phyloP scores from a whole-genome alignment of 306 rosid species.

The Luffa acutangula region DNA sequence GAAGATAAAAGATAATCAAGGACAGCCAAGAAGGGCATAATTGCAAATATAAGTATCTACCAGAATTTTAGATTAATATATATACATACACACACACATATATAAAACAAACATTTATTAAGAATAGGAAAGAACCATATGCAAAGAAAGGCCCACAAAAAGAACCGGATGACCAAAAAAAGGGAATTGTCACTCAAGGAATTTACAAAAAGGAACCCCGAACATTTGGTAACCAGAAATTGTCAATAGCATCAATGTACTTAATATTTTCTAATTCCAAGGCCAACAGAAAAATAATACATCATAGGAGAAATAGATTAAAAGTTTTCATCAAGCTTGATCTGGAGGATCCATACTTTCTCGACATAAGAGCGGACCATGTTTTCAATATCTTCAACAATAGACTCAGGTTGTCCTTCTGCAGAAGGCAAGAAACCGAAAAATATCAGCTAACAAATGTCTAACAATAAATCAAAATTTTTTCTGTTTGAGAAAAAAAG shows the following conservation, averaged over 20 bases:
- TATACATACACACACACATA: no score
- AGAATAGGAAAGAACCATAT: background rate
- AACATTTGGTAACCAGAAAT: background rate
- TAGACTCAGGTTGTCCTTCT: slow-evolving; percentile 90
- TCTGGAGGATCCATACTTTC: slow-evolving; percentile 46
- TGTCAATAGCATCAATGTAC: background rate
- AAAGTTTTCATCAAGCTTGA: background rate
- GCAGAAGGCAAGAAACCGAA: slow-evolving; percentile 22
- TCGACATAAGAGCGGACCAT: slow-evolving; percentile 97
- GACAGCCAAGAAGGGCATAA: background rate
- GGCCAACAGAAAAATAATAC: background rate
- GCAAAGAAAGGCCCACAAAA: background rate
- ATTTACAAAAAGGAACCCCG: background rate
- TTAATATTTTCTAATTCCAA: background rate
- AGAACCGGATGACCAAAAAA: background rate
- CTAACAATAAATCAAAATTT: background rate
- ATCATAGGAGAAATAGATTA: background rate
- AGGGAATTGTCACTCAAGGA: background rate
- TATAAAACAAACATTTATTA: background rate
- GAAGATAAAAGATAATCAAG: background rate
- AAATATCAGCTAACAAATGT: background rate
- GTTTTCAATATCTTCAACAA: slow-evolving; percentile 94
- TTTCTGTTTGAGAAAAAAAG: background rate
- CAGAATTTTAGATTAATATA: background rate
- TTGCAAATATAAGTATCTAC: background rate